These are phyloP conservation scores for Starmerella lactis-condensi DNA, from an alignment of 805 yeast genomes.

Conservation along the genomic window DNA sequence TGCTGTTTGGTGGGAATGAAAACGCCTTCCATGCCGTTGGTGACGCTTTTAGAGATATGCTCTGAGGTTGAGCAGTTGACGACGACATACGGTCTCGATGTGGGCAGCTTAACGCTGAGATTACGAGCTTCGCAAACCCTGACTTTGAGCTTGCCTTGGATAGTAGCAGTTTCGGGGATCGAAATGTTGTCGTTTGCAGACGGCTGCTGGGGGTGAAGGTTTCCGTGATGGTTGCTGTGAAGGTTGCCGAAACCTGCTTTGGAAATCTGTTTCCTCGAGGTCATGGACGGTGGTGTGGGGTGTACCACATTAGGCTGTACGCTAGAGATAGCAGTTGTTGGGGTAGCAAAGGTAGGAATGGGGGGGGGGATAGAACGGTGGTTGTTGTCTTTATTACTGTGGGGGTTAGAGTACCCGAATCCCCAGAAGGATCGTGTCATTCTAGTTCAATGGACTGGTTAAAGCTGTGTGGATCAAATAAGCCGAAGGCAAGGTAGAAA, in stretches of 20 bases:
- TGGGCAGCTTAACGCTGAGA: conserved; percentile 24
- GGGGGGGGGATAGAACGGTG: conserved; percentile 10
- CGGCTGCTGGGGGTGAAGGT: not conserved
- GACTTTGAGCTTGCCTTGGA: conserved; percentile 56
- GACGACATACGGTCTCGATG: conserved; percentile 40
- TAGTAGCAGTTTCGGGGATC: conserved; percentile 13
- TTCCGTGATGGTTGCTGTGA: conserved; percentile 1
- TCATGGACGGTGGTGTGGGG: not conserved
- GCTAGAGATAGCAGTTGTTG: conserved; percentile 14
- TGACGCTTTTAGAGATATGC: conserved; percentile 41
- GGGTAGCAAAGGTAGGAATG: conserved; percentile 13
- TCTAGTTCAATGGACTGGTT: not conserved
- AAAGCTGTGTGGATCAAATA: not conserved
- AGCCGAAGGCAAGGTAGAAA: too few relatives aligned
- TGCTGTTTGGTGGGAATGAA: conserved; percentile 21
- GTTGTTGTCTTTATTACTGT: not conserved
- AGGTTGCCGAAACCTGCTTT: not conserved
- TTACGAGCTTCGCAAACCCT: conserved; percentile 64
- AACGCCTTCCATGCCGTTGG: conserved; percentile 18
- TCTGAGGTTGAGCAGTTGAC: conserved; percentile 85
- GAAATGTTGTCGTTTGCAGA: conserved; percentile 3
- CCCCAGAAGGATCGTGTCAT: conserved; percentile 16
- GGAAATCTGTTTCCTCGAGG: not conserved
- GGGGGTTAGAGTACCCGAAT: conserved; percentile 12
- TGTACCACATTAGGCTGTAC: conserved; percentile 6